These are phyloP conservation scores for Aphanomyces invadans DNA, from an alignment of 352 stramenopile genomes.

Conservation along the genomic window DNA sequence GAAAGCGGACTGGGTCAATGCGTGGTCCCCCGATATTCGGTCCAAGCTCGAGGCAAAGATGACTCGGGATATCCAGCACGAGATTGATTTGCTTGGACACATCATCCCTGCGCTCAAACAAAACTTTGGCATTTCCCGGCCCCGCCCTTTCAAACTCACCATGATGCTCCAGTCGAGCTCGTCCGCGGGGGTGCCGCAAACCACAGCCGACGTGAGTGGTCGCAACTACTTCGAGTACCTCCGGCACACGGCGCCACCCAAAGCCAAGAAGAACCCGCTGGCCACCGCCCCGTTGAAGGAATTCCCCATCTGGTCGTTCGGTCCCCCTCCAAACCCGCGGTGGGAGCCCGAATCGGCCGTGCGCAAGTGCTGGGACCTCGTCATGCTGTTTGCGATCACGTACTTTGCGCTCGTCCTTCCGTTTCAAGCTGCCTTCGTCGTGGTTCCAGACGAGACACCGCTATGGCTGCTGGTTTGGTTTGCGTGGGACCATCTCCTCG, in stretches of 20 bases:
- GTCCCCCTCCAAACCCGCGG: not conserved
- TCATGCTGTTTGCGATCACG: not conserved
- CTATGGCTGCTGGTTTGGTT: constrained; percentile 6
- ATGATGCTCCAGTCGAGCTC: not conserved
- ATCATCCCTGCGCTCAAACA: not conserved
- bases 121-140: constrained; percentile 1
- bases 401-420: constrained; percentile 5
- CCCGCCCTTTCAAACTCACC: not conserved
- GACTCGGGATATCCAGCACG: not conserved
- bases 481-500: constrained; percentile 1
- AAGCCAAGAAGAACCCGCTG: too few species aligned
- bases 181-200: not conserved
- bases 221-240: too few species aligned
- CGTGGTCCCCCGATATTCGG: not conserved
- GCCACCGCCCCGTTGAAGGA: too few species aligned
- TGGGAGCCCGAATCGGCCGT: constrained; percentile 10
- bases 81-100: not conserved
- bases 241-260: too few species aligned
- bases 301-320: constrained; percentile 1
- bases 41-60: not conserved
- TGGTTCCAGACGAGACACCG: not conserved
- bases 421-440: not conserved
- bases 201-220: not conserved
- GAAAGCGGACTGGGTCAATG: not conserved
- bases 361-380: constrained; percentile 1